Base-by-base conservation (phyloP, 257 asterid species). In the Datura wrightii region DNA sequence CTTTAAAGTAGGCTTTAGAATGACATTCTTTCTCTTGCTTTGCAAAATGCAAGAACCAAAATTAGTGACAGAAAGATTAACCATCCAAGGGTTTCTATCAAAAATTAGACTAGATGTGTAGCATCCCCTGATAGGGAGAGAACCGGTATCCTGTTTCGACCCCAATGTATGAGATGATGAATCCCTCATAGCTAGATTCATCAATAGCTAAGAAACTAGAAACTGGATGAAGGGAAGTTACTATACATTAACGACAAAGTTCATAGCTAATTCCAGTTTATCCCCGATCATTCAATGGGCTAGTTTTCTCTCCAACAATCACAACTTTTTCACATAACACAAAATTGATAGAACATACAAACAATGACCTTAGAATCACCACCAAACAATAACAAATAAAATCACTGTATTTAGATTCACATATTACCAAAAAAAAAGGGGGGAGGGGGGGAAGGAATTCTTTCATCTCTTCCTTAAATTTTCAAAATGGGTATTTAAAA, bases 41-140 rank as follows among this genome's bases (percentile, higher is more conserved):
- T 88, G 89, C 93, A 94, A 94, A 92, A 89, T 82, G 91, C 92
- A 92, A 93, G 90, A 90, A 53, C 85, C 81, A 74, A 69, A 56
- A 19, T 70, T 82, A 52, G 84, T 8, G 46, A 50, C 15, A 52
- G 48, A 78, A 76, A 76, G 24, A 50, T 54, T 7, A 31, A 78
- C 48, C 14, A 0, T 13, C 46, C 31, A 14, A 31, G 6, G 44
- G 63, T 52, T 31, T 78, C 63, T 78, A 78, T 78, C 63, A 52
- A 48, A 46, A 78, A 78, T 16, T 78, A 78, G 83, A 50, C 44
- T 86, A 86, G 55, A 76, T 36, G 66, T 80, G 62, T 84, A 58
- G 83, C 18, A 37, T 83, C 53, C 46, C 72, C 54, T 48, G 62
- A 82, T 83, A 66, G 70, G 85, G 66, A 55, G 65, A 81, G 16